phyloP scores from a whole-genome alignment of 2,329 filamentous ascomycete species.

The Neophaeococcomyces mojaviensis region DNA sequence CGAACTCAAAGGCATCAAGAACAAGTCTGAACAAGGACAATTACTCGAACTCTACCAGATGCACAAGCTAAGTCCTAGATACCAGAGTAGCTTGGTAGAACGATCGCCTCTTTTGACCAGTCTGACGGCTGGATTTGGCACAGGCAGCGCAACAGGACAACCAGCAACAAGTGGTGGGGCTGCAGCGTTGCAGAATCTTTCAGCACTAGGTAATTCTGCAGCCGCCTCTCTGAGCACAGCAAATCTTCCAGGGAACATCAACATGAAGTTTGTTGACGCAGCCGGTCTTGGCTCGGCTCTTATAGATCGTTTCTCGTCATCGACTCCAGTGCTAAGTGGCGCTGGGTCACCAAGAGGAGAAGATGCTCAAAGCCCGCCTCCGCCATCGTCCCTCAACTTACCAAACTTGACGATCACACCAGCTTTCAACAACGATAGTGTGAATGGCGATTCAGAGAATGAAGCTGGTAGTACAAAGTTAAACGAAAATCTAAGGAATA shows the following conservation, averaged over 20 bases:
- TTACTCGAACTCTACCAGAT: conserved; percentile 87
- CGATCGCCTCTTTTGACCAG: conserved; percentile 65
- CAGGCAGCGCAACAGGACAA: conserved; percentile 25
- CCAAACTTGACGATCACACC: conserved; percentile 6
- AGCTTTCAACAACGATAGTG: conserved; percentile 24
- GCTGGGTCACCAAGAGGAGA: conserved; percentile 56
- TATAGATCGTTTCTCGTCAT: conserved; percentile 49
- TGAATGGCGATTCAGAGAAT: conserved; percentile 23
- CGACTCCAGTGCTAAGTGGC: conserved; percentile 68
- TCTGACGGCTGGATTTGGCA: conserved; percentile 44
- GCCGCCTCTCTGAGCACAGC: conserved; percentile 36
- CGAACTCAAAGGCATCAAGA: conserved; percentile 83
- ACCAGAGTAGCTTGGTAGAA: conserved; percentile 59
- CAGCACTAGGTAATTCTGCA: conserved; percentile 38
- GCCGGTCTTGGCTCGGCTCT: conserved; percentile 77
- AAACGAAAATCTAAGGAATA: conserved; percentile 89
- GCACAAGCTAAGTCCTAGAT: conserved; percentile 60
- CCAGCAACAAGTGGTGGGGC: conserved; percentile 31
- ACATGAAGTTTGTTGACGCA: conserved; percentile 62
- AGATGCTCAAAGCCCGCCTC: conserved; percentile 25
- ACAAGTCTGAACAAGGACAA: conserved; percentile 69
- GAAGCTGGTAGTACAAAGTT: conserved; percentile 58
- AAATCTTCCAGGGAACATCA: conserved; percentile 35
- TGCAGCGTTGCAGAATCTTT: conserved; percentile 38
- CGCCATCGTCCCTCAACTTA: conserved; percentile 8